phyloP scores from a whole-genome alignment of 306 rosid genomes.

The Acmispon strigosus region DNA sequence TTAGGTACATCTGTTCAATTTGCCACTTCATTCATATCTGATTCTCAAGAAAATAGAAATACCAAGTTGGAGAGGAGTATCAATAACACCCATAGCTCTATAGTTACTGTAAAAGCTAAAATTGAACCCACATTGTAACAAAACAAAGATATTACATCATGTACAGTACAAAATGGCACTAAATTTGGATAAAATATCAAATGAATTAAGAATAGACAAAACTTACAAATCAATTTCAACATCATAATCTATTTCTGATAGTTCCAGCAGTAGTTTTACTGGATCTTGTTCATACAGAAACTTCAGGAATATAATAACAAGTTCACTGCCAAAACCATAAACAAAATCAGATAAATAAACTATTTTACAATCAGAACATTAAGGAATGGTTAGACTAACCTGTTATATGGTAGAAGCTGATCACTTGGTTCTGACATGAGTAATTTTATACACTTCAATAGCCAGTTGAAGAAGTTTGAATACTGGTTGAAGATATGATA shows the following conservation, averaged over 20 bases:
- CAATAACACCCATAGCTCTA: neutral
- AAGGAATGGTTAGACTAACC: slow-evolving; percentile 40
- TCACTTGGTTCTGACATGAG: slow-evolving; percentile 94
- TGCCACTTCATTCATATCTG: neutral
- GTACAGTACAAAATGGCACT: slow-evolving; percentile 9
- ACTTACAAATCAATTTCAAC: slow-evolving; percentile 82
- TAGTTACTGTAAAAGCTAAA: neutral
- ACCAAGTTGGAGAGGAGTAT: neutral
- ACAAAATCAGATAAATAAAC: slow-evolving; percentile 20
- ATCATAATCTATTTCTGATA: slow-evolving; percentile 49
- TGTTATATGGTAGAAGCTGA: slow-evolving; percentile 81
- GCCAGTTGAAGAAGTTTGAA: slow-evolving; percentile 98
- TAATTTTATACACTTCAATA: slow-evolving; percentile 74
- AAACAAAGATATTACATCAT: neutral
- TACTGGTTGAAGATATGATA: slow-evolving; percentile 47
- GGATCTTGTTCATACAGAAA: slow-evolving; percentile 93
- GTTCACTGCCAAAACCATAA: slow-evolving; percentile 75
- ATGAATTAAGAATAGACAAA: neutral
- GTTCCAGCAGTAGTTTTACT: slow-evolving; percentile 75
- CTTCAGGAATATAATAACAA: slow-evolving; percentile 77
- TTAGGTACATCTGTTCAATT: neutral
- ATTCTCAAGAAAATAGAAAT: neutral
- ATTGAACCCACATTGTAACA: slow-evolving; percentile 9
- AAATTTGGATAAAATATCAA: neutral
- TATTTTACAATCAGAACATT: slow-evolving; percentile 4